Percentiles rank a stretch among this genome's conserved stretches.
Evolutionary conservation across 176 grass and related monocot genomes (phyloP).

Genomic region (Phyllostachys edulis): DNA sequence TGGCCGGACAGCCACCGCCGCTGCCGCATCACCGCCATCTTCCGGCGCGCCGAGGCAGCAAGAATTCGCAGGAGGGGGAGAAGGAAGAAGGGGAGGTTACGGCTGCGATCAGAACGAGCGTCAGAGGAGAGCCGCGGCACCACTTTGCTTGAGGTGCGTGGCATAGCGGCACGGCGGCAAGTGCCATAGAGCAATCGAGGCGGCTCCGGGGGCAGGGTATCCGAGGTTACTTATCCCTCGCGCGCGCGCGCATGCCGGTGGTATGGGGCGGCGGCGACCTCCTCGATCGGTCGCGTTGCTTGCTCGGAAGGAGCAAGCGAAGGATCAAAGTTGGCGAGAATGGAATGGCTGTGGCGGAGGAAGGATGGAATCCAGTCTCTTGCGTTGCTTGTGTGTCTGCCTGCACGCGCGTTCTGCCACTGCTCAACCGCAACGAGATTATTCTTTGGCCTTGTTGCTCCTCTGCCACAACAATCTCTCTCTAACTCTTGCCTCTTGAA

Average conservation of each 20-base stretch:
- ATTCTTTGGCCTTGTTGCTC: not conserved
- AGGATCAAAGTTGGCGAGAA: conserved; percentile 33
- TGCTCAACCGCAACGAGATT: not conserved
- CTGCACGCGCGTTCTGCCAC: not conserved
- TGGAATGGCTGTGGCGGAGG: conserved; percentile 19
- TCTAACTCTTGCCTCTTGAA: not conserved
- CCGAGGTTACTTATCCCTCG: conserved; percentile 16
- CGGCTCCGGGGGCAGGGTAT: not conserved
- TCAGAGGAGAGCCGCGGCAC: conserved; percentile 43
- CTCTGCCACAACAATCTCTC: too few species aligned
- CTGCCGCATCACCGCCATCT: conserved; percentile 22
- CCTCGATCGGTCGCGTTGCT: conserved; percentile 19
- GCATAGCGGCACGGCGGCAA: conserved; percentile 38
- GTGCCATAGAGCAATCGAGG: conserved; percentile 28
- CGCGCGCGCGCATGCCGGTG: not conserved
- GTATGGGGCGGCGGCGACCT: not conserved
- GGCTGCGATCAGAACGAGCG: conserved; percentile 1
- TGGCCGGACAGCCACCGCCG: not conserved
- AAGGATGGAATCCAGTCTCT: conserved; percentile 55
- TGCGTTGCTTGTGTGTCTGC: conserved; percentile 18
- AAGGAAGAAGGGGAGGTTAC: not conserved
- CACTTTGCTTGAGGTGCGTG: conserved; percentile 38
- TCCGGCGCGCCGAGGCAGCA: not conserved
- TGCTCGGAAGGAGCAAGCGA: conserved; percentile 25
- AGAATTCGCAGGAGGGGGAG: not conserved